Conservation (phyloP, 73 alveolate species). For the Blepharisma japonicum region DNA sequence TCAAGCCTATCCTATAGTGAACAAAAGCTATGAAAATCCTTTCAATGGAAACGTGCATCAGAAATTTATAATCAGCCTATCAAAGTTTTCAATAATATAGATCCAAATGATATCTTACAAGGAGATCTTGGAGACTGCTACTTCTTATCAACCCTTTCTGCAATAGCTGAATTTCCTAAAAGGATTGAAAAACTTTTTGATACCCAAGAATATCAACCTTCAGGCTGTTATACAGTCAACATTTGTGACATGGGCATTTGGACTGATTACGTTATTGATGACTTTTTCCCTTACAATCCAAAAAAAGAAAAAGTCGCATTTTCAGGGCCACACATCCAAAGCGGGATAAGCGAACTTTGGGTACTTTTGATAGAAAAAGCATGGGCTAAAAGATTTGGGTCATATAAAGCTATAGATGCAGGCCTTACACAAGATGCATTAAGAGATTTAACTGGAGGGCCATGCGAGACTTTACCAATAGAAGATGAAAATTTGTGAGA, state of each 20-base stretch:
- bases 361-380: conserved; percentile 96
- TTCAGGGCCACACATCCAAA: conserved; percentile 56
- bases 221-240: conserved; percentile 30
- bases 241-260: conserved; percentile 74
- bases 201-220: not conserved
- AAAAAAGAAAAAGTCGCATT: conserved; percentile 69
- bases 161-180: conserved; percentile 67
- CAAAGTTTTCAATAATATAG: conserved; percentile 71
- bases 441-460: conserved; percentile 91
- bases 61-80: not conserved
- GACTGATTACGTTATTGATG: conserved; percentile 65
- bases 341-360: conserved; percentile 92
- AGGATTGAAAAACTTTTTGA: not conserved
- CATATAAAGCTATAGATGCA: conserved; percentile 88
- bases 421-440: conserved; percentile 84
- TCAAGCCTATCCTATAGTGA: not conserved
- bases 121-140: conserved; percentile 84
- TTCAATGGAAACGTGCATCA: conserved; percentile 47
- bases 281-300: conserved; percentile 77
- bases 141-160: conserved; percentile 77
- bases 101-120: conserved; percentile 78
- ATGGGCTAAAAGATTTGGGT: conserved; percentile 96
- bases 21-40: conserved; percentile 14
- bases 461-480: conserved; percentile 71
- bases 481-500: conserved; percentile 72